Percentiles rank a stretch among this genome's conserved stretches.
These are phyloP conservation scores for Fibroporia radiculosa DNA, from an alignment of 768 basidiomycete genomes.

Conservation along the genomic window DNA sequence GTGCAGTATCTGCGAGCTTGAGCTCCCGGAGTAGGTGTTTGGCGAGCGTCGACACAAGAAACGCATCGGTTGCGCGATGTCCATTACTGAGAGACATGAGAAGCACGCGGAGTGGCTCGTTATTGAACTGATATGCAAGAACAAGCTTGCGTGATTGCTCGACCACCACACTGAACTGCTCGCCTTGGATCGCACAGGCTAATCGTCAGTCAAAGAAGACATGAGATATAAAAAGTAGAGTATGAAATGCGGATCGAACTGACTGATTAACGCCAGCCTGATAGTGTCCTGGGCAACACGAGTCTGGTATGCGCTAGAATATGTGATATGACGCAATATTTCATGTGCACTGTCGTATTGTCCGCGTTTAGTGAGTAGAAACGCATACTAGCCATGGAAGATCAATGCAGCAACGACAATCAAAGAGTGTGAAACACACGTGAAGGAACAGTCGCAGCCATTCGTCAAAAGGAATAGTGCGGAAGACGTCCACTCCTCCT, in stretches of 20 bases:
- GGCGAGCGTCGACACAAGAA: constrained; percentile 71
- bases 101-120: constrained; percentile 76
- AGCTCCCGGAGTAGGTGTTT: constrained; percentile 82
- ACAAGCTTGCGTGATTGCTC: constrained; percentile 75
- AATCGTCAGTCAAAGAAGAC: background rate
- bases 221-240: too few species aligned
- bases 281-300: constrained; percentile 61
- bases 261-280: constrained; percentile 71
- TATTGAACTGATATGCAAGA: constrained; percentile 74
- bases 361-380: constrained; percentile 54
- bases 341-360: constrained; percentile 67
- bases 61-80: constrained; percentile 56
- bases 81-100: constrained; percentile 69
- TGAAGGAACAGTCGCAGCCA: constrained; percentile 86
- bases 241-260: constrained; percentile 15
- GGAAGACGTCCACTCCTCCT: constrained; percentile 57
- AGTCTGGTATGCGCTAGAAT: constrained; percentile 67
- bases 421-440: constrained; percentile 33
- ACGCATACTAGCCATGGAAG: constrained; percentile 56
- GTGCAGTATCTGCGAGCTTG: constrained; percentile 56
- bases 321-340: constrained; percentile 63
- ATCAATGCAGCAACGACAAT: background rate
- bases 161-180: constrained; percentile 50
- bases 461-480: constrained; percentile 73
- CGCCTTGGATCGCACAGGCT: constrained; percentile 69